phyloP scores from a whole-genome alignment of 495 filamentous ascomycete genomes.

The Daldinia grandis region DNA sequence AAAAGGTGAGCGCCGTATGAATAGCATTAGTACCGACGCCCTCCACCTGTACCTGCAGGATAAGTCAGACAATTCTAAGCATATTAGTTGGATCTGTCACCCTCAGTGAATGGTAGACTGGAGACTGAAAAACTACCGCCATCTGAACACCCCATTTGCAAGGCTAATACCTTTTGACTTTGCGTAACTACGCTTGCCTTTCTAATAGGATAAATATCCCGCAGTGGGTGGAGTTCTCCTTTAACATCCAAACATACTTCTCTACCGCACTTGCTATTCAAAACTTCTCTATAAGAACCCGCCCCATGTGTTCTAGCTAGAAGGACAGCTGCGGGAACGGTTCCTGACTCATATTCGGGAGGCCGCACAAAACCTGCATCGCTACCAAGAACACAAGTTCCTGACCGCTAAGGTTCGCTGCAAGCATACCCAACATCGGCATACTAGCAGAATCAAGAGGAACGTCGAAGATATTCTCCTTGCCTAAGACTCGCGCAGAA shows the following conservation, averaged over 20 bases:
- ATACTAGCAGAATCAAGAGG: constrained; percentile 31
- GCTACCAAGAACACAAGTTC: constrained; percentile 45
- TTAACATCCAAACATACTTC: constrained; percentile 6
- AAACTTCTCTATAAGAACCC: constrained; percentile 6
- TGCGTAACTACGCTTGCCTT: neutral
- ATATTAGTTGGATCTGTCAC: neutral
- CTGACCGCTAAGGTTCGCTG: constrained; percentile 46
- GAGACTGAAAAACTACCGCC: constrained; percentile 1
- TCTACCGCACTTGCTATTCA: constrained; percentile 10
- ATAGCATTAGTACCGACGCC: constrained; percentile 34
- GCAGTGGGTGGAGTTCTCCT: constrained; percentile 1
- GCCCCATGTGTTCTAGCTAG: constrained; percentile 16
- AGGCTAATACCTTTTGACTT: constrained; percentile 3
- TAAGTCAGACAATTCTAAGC: neutral
- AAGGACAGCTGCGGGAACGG: constrained; percentile 36
- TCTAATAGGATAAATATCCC: constrained; percentile 1
- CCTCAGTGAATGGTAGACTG: neutral
- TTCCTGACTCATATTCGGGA: constrained; percentile 48
- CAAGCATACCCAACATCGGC: constrained; percentile 46
- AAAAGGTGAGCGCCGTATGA: constrained; percentile 19
- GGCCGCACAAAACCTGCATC: constrained; percentile 46
- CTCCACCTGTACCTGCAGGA: neutral
- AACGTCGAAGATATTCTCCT: constrained; percentile 38
- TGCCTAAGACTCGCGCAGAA: constrained; percentile 35
- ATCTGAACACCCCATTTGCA: neutral